Percentiles rank a stretch among this genome's conserved stretches.
Conservation (phyloP, 495 filamentous ascomycete genomes). For the Thermothielavioides terrestris region DNA sequence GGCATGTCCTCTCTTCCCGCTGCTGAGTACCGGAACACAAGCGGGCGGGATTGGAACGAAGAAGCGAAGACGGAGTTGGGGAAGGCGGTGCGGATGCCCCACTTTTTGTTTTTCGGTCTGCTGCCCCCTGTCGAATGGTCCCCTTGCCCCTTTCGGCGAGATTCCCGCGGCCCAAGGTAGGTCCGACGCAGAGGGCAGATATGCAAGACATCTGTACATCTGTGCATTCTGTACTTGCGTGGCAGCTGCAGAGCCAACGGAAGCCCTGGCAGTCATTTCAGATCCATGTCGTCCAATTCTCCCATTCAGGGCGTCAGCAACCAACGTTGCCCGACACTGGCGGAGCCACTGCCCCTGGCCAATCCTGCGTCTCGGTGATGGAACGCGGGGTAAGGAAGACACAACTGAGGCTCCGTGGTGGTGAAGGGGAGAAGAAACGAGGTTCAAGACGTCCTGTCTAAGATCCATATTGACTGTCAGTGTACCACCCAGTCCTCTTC, state of each 20-base stretch:
- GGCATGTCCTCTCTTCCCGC: neutral
- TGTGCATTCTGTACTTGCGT: conserved; percentile 12
- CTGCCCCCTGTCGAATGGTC: conserved; percentile 3
- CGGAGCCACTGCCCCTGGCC: neutral
- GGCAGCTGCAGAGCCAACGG: conserved; percentile 16
- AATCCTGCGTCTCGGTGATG: neutral
- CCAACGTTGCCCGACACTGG: no score
- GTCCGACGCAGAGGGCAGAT: neutral
- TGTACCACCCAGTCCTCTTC: neutral
- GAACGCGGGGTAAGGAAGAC: neutral
- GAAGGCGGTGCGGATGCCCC: neutral
- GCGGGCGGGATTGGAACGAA: conserved; percentile 1
- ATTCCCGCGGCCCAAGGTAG: neutral
- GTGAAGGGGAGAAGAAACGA: neutral
- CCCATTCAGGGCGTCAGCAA: neutral
- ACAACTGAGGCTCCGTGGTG: neutral
- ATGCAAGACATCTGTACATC: conserved; percentile 16
- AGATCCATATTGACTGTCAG: neutral
- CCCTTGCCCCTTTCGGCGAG: neutral
- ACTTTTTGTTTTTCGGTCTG: conserved; percentile 6
- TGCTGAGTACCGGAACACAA: conserved; percentile 4
- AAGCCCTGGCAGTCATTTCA: neutral
- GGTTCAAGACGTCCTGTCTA: conserved; percentile 1
- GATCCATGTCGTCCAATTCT: neutral
- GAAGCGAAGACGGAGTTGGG: neutral